These are phyloP conservation scores for Fusarium protoensiforme DNA, from an alignment of 2,329 filamentous ascomycete genomes.

Conservation along the genomic window DNA sequence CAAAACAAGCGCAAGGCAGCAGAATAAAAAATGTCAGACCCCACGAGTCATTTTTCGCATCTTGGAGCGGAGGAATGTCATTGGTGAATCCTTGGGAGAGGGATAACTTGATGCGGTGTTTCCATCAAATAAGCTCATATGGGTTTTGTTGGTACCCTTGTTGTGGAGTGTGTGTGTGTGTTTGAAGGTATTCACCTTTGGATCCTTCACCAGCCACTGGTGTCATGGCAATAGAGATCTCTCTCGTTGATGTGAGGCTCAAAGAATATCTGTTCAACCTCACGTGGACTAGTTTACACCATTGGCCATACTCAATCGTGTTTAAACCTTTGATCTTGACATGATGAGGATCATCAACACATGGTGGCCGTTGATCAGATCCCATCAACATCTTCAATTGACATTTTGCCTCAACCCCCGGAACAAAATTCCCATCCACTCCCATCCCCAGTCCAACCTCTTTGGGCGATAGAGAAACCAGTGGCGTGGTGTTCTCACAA, in stretches of 20 bases:
- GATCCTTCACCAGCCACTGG: neutral
- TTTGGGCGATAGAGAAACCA: neutral
- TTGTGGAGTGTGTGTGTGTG: neutral
- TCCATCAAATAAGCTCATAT: constrained; percentile 26
- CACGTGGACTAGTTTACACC: neutral
- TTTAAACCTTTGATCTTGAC: neutral
- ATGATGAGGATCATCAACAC: neutral
- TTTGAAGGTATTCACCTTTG: neutral
- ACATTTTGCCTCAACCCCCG: neutral
- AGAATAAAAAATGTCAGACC: constrained; percentile 29
- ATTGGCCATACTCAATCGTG: neutral
- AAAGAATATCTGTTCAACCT: neutral
- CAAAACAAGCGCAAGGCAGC: constrained; percentile 29
- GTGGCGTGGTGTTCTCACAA: neutral
- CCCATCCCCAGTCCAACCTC: neutral
- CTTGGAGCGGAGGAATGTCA: neutral
- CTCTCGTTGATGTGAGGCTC: neutral
- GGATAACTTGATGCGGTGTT: constrained; percentile 5
- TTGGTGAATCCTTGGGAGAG: neutral
- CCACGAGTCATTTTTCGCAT: constrained; percentile 2
- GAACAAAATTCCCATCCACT: neutral
- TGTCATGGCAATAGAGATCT: neutral
- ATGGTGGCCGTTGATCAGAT: neutral
- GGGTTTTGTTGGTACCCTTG: neutral
- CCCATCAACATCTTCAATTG: neutral